Evolutionary conservation across 768 basidiomycete genomes (phyloP), one percentile per base, ranked within the genome.

Genomic region (Boletus barrowsii): DNA sequence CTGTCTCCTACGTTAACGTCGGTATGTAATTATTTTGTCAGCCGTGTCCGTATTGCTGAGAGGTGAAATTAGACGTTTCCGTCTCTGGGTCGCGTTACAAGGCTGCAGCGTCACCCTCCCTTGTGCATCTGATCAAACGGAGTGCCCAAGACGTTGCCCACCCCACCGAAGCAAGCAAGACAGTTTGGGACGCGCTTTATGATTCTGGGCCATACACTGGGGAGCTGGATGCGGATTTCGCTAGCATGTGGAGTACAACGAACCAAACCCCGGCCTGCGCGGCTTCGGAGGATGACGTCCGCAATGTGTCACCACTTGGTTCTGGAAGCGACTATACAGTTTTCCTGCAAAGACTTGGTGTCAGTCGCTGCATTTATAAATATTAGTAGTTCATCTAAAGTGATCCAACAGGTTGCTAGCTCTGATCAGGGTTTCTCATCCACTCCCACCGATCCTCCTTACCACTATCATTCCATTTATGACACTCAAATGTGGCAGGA

Each of bases 301-400:
- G 72, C 10, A 78, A 77, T 14, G 71, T 93, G 20, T 33, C 36
- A 1, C 79, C 89, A 13, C 74, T 93, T 22, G 91, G 91, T 29
- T 89, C 86, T 45, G 91, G 90, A 40, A 91, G 89, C 51, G 94
- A 97, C 71, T 97, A 78, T 59, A 96, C 94, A 1, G 88, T 91
- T 10, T 97, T 98, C 72, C 72, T 98, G 62, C 91, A 97, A 70
- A 78, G 84, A 42, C 75, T 84, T 42, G 87, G 87, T 1, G 80
- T 87, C 49, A 68, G 82, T 29, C 51, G 62, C 24, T 10, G 14
- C 7, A 40, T 32, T 42, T 9, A 2, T 39, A 22, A 8, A 9
- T 42, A 52, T 36, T 4, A 3, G 9, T n/a, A 4, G 13, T 32
- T 18, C 30, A 40, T 48, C n/a, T 55, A 5, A 56, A 6, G 26